Evolutionary conservation across 768 basidiomycete species (phyloP).

Genomic region (Boletus edulis): DNA sequence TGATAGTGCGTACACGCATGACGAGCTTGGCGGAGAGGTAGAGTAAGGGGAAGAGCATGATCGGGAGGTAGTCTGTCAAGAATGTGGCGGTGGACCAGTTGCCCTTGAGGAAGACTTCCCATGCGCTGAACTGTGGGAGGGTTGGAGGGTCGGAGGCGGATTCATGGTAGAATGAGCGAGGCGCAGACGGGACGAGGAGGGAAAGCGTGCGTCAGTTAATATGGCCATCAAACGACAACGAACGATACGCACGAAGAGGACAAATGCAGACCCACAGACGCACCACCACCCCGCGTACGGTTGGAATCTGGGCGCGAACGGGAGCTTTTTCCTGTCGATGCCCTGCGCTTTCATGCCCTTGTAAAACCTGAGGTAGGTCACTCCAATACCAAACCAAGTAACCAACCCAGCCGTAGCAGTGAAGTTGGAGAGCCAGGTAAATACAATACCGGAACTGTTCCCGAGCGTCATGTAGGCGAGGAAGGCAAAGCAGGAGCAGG

Average conservation of each 20-base stretch:
- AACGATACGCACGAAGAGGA: conserved; percentile 36
- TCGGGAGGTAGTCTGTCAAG: conserved; percentile 42
- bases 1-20: conserved; percentile 12
- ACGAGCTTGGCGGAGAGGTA: conserved; percentile 33
- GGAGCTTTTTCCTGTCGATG: conserved; percentile 44
- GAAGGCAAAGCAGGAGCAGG: conserved; percentile 32
- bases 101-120: conserved; percentile 40
- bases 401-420: conserved; percentile 40
- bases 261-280: conserved; percentile 23
- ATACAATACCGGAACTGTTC: conserved; percentile 36
- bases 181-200: too few relatives aligned
- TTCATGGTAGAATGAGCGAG: background rate
- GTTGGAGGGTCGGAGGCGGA: background rate
- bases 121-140: conserved; percentile 35
- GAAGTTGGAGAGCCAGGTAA: conserved; percentile 41
- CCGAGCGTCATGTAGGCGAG: conserved; percentile 43
- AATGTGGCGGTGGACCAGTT: conserved; percentile 39
- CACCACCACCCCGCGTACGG: conserved; percentile 43
- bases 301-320: conserved; percentile 41
- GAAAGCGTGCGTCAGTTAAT: background rate
- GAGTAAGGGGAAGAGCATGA: conserved; percentile 46
- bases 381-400: conserved; percentile 43
- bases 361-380: conserved; percentile 48
- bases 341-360: conserved; percentile 50
- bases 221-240: background rate